Evolutionary conservation across 2,329 filamentous ascomycete species (phyloP), one percentile per base, ranked within the genome.

Genomic region (Fusarium praegraminearum): DNA sequence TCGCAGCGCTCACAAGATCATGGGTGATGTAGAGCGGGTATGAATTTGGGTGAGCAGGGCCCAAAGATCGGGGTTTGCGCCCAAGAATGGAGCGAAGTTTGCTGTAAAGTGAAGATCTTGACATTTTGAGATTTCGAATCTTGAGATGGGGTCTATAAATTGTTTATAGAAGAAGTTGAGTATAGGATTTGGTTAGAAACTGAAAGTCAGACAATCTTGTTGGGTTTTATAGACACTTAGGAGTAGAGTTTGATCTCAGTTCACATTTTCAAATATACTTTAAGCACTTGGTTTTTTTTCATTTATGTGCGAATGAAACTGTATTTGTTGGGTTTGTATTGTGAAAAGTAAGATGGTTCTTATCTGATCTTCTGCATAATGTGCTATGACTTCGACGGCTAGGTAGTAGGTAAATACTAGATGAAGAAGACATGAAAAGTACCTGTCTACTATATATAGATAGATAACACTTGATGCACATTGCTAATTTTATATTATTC

Each of bases 11-110:
- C 11, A 61, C 36, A 40, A 66, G 55, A 22, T 51, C 49, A 24
- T 45, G 20, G 9, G 62, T 66, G 44, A 66, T 61, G 47, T 36
- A 47, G 24, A 65, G 36, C 6, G 49, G 47, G 28, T 45, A 54
- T 13, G 49, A 50, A 33, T 66, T 26, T 20, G 63, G 62, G 20
- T 46, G 46, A n/a, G 28, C 43, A 41, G 54, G 61, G 9, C 60
- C 62, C 51, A 65, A 38, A 5, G 43, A 3, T 6, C 20, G 32
- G 7, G n/a, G 26, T 30, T 53, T 65, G 20, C 20, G 24, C 46
- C 40, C 30, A 16, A 65, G 20, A 16, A 59, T 4, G 30, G 22
- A 52, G 38, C 49, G 26, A 20, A 65, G n/a, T 18, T 41, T 65
- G 3, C 36, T 18, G 20, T 12, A 12, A 28, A 65, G 26, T 20